A percentile compares a stretch with the other conserved stretches of the same genome.
These are phyloP conservation scores for Capsicum rhomboideum DNA, from an alignment of 257 asterid species.

Conservation along the genomic window DNA sequence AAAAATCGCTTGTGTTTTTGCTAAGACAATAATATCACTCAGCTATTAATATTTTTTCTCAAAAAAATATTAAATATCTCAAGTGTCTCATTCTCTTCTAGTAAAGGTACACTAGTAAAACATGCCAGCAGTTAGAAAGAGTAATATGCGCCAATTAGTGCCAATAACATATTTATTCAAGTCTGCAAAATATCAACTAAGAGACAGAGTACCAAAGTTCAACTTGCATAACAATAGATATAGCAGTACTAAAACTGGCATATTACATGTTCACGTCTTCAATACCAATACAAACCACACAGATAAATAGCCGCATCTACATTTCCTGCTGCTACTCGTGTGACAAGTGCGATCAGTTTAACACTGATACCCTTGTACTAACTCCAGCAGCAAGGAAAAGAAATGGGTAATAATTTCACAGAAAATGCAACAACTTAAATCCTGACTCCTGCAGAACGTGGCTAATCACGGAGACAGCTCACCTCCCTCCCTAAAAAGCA, in stretches of 20 bases:
- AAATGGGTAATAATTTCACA: not conserved
- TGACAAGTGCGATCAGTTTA: not conserved
- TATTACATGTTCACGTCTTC: not conserved
- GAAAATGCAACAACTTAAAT: not conserved
- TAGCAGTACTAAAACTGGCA: not conserved
- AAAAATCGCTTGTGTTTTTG: too few relatives aligned
- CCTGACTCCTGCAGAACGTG: not conserved
- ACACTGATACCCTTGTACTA: not conserved
- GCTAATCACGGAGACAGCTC: constrained; percentile 39
- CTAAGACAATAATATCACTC: too few relatives aligned
- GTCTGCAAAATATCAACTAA: not conserved
- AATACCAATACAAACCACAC: not conserved
- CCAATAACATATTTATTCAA: not conserved
- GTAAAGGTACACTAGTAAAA: not conserved
- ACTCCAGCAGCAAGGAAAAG: not conserved
- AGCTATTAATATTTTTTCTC: too few relatives aligned
- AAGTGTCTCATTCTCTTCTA: too few relatives aligned
- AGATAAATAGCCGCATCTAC: not conserved
- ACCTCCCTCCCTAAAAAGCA: constrained; percentile 82
- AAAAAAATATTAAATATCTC: too few relatives aligned
- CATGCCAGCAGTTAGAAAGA: not conserved
- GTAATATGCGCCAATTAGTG: not conserved
- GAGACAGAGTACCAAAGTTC: not conserved
- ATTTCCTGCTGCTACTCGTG: not conserved
- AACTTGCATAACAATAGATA: not conserved